Percentiles rank a stretch among this genome's conserved stretches.
Evolutionary conservation across 352 stramenopile species (phyloP).

Genomic region (Pythium rhizo-oryzae): DNA sequence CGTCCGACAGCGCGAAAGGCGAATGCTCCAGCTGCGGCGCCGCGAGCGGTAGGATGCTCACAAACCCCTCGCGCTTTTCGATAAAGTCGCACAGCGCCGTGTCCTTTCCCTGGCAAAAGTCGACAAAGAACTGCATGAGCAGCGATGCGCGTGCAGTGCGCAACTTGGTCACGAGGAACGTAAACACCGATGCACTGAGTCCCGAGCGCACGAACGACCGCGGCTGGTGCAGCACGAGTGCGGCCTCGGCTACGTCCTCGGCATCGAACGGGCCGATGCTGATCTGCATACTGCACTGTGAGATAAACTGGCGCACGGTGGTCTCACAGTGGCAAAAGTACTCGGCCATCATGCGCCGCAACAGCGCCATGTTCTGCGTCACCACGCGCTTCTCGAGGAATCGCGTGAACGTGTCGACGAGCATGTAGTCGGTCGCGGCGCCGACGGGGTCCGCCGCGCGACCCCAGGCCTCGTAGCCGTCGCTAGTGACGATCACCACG

Average conservation of each 20-base stretch:
- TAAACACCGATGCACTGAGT: conserved; percentile 9
- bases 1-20: conserved; percentile 2
- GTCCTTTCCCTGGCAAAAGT: conserved; percentile 53
- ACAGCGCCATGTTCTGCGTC: conserved; percentile 46
- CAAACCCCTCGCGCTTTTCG: conserved; percentile 34
- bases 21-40: not conserved
- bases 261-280: conserved; percentile 13
- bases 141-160: conserved; percentile 1
- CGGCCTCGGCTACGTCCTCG: not conserved
- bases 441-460: not conserved
- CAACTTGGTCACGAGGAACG: conserved; percentile 23
- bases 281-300: conserved; percentile 22
- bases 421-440: conserved; percentile 25
- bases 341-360: conserved; percentile 59
- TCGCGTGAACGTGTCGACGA: conserved; percentile 55
- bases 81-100: conserved; percentile 46
- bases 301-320: conserved; percentile 45
- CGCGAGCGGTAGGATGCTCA: conserved; percentile 45
- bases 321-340: conserved; percentile 54
- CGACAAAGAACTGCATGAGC: conserved; percentile 37
- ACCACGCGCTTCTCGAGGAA: conserved; percentile 57
- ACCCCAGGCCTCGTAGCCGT: conserved; percentile 18
- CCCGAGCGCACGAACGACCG: not conserved
- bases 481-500: conserved; percentile 25
- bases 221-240: not conserved